Conservation (phyloP, 805 yeast species). For the Dipodascus albidus region DNA sequence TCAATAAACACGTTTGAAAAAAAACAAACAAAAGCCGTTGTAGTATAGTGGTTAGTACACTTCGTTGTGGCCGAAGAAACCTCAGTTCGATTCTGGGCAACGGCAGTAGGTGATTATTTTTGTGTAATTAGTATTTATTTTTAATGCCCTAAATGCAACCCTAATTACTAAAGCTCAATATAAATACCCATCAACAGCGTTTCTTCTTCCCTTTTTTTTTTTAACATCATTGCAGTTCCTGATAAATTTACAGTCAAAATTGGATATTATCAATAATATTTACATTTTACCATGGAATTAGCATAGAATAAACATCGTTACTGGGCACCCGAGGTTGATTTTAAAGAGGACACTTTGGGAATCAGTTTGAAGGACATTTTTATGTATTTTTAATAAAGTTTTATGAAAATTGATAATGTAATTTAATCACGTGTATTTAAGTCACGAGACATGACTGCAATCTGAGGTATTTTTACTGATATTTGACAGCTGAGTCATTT, state of each 20-base stretch:
- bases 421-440: not conserved
- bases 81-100: slow-evolving; percentile 66
- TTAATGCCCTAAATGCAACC: no score
- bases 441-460: no score
- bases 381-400: not conserved
- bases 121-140: no score
- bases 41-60: slow-evolving; percentile 64
- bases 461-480: no score
- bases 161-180: not conserved
- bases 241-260: not conserved
- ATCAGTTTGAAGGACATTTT: slow-evolving; percentile 1
- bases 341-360: not conserved
- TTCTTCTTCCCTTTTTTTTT: not conserved
- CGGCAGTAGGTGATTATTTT: no score
- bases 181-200: not conserved
- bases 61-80: slow-evolving; percentile 65
- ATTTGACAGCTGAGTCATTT: no score
- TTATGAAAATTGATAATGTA: no score
- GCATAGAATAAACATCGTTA: slow-evolving; percentile 1
- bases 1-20: slow-evolving; percentile 5
- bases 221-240: not conserved
- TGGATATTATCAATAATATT: not conserved
- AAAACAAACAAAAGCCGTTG: slow-evolving; percentile 25
- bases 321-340: slow-evolving; percentile 2
- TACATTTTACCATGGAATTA: not conserved